Evolutionary conservation across 192 early-diverging fungal genomes (phyloP).

Genomic region (Coemansia sp.): DNA sequence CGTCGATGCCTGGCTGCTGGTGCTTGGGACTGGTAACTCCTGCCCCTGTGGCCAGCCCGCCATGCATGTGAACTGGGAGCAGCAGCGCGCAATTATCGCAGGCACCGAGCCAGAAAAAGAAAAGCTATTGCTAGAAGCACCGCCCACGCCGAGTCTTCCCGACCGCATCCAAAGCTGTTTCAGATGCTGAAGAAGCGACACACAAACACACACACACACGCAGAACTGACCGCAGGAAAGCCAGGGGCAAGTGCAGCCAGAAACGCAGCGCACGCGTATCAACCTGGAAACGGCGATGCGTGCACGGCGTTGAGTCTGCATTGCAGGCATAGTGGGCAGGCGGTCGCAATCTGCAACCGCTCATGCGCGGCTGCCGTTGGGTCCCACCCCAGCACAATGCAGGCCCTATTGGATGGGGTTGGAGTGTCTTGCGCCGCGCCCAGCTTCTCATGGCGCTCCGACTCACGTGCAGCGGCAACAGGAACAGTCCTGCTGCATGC

Average conservation of each 20-base stretch:
- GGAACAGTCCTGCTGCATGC: not conserved
- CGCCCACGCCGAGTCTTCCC: not conserved
- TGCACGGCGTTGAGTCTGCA: not conserved
- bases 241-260: no score
- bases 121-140: not conserved
- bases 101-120: not conserved
- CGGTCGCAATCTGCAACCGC: no score
- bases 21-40: no score
- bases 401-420: no score
- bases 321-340: not conserved
- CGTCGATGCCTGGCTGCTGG: no score
- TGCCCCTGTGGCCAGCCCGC: no score
- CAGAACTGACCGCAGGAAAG: no score
- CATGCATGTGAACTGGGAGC: not conserved
- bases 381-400: no score
- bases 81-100: not conserved
- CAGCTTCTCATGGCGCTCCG: not conserved
- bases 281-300: not conserved
- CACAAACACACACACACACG: not conserved
- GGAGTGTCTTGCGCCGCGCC: no score
- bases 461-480: conserved; percentile 2
- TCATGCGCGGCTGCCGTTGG: no score
- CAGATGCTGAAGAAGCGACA: no score
- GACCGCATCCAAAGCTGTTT: not conserved
- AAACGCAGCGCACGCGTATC: not conserved